Evolutionary conservation across 2,329 filamentous ascomycete species (phyloP).

Genomic region (Epichloe baconii): DNA sequence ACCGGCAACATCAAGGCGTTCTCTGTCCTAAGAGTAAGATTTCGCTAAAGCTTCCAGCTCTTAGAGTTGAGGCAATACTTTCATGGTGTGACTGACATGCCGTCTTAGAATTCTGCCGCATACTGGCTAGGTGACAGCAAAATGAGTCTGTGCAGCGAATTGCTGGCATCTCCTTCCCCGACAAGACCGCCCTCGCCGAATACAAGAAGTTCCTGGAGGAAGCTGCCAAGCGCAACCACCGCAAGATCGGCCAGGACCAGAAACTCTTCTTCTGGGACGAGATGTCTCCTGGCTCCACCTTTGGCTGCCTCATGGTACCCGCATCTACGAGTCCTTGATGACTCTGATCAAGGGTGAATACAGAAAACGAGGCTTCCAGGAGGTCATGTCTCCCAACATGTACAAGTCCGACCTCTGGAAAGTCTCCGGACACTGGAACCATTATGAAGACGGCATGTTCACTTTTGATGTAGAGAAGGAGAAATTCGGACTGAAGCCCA

Average conservation of each 20-base stretch:
- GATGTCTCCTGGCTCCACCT: constrained; percentile 80
- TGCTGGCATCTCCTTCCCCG: constrained; percentile 87
- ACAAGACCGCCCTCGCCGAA: constrained; percentile 88
- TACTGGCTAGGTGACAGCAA: constrained; percentile 91
- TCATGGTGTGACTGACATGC: constrained; percentile 9
- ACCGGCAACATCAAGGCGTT: constrained; percentile 92
- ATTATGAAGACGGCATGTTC: constrained; percentile 81
- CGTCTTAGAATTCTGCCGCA: constrained; percentile 46
- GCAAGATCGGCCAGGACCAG: constrained; percentile 87
- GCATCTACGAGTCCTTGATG: constrained; percentile 84
- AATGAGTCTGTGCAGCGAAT: constrained; percentile 96
- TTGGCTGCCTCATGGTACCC: constrained; percentile 87
- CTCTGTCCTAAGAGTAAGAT: constrained; percentile 65
- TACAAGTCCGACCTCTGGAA: constrained; percentile 92
- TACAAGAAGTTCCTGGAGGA: constrained; percentile 94
- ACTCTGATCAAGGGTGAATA: constrained; percentile 76
- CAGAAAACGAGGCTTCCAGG: constrained; percentile 84
- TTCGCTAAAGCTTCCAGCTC: background rate
- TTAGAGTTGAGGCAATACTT: background rate
- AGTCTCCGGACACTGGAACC: constrained; percentile 82
- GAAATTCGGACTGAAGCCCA: constrained; percentile 66
- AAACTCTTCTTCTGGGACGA: constrained; percentile 97
- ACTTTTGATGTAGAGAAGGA: constrained; percentile 66
- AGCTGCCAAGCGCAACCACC: constrained; percentile 93
- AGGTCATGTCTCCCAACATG: constrained; percentile 91